phyloP scores from a whole-genome alignment of 176 grass and related monocot species.

The Carex littledalei region DNA sequence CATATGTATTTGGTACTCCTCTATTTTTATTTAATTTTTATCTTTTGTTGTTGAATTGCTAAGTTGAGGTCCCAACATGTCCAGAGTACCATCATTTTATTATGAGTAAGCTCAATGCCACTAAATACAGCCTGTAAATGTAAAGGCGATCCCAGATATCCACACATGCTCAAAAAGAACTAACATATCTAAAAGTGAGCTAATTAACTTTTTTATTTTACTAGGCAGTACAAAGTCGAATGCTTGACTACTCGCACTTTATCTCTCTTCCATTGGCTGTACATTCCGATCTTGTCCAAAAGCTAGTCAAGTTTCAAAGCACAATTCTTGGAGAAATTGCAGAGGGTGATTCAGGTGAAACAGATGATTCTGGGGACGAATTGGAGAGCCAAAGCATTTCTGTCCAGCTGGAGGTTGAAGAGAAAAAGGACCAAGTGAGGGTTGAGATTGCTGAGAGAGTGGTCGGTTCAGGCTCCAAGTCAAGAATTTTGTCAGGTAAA shows the following conservation, averaged over 20 bases:
- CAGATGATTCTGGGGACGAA: constrained; percentile 31
- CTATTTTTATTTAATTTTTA: background rate
- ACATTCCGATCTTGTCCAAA: constrained; percentile 60
- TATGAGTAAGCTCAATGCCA: background rate
- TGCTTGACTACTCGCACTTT: constrained; percentile 81
- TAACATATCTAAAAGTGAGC: background rate
- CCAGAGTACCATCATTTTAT: background rate
- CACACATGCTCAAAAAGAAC: background rate
- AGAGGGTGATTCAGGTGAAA: constrained; percentile 43
- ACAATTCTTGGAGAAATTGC: constrained; percentile 46
- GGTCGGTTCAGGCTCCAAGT: constrained; percentile 24
- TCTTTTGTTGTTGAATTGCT: background rate
- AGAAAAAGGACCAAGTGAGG: constrained; percentile 31
- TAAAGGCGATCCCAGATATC: background rate
- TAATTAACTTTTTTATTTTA: background rate
- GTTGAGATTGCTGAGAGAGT: constrained; percentile 33
- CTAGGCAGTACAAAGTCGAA: constrained; percentile 73
- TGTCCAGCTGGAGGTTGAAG: constrained; percentile 35
- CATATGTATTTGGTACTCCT: background rate
- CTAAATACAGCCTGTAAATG: background rate
- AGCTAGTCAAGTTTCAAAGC: constrained; percentile 61
- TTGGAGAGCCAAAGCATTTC: constrained; percentile 25
- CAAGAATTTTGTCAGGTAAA: constrained; percentile 24
- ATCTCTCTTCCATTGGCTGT: constrained; percentile 89
- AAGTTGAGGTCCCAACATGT: background rate